Conservation (phyloP, 1,139 yeast genomes). For the Debaryomycetaceae sp. region DNA sequence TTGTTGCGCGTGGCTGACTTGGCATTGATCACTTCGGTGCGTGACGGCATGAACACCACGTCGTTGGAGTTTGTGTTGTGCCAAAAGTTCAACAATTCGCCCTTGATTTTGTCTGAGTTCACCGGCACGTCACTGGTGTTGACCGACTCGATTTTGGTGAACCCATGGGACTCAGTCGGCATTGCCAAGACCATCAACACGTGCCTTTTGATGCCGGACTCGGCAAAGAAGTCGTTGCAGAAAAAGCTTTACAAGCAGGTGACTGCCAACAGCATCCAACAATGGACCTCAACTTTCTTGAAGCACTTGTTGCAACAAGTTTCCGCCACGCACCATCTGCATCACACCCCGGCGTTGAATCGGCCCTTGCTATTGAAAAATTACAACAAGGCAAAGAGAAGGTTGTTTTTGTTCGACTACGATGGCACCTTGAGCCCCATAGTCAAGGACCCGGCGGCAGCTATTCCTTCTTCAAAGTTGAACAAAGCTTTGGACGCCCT, state of each 20-base stretch:
- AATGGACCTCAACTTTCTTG: conserved; percentile 72
- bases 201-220: conserved; percentile 51
- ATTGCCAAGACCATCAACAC: conserved; percentile 81
- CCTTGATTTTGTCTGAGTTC: conserved; percentile 84
- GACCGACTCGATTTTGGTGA: conserved; percentile 76
- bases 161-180: conserved; percentile 96
- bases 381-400: conserved; percentile 57
- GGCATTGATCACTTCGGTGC: conserved; percentile 80
- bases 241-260: conserved; percentile 59
- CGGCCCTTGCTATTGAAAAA: conserved; percentile 59
- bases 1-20: conserved; percentile 84
- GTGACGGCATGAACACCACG: conserved; percentile 97
- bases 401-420: conserved; percentile 87
- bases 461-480: conserved; percentile 81
- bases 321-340: conserved; percentile 38
- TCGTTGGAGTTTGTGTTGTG: conserved; percentile 88
- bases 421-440: conserved; percentile 97
- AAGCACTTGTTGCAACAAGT: conserved; percentile 50
- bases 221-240: conserved; percentile 40
- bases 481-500: conserved; percentile 56
- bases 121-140: conserved; percentile 86
- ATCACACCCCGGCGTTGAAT: conserved; percentile 82
- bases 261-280: conserved; percentile 67
- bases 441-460: conserved; percentile 96
- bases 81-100: conserved; percentile 69